Conservation (phyloP, 2,329 filamentous ascomycete genomes). For the Trichocomaceae sp. region DNA sequence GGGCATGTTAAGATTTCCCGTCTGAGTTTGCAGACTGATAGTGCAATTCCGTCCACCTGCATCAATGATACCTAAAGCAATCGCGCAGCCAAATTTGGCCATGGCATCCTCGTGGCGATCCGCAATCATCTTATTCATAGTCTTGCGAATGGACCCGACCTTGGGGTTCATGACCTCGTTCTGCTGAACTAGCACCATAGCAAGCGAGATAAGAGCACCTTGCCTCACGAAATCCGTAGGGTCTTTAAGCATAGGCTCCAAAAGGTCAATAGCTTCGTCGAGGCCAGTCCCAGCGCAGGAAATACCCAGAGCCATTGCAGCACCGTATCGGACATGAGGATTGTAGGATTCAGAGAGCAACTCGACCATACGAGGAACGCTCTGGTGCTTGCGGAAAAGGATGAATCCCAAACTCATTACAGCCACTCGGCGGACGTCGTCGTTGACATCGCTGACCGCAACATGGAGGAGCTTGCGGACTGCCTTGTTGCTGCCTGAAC, state of each 20-base stretch:
- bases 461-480: slow-evolving; percentile 92
- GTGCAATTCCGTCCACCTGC: slow-evolving; percentile 97
- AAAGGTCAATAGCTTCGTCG: slow-evolving; percentile 89
- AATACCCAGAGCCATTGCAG: slow-evolving; percentile 96
- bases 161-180: slow-evolving; percentile 99
- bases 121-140: slow-evolving; percentile 83
- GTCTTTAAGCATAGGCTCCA: slow-evolving; percentile 99
- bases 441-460: slow-evolving; percentile 95
- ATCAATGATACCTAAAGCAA: slow-evolving; percentile 95
- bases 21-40: slow-evolving; percentile 94
- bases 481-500: slow-evolving; percentile 96
- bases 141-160: slow-evolving; percentile 83
- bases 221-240: slow-evolving; percentile 97
- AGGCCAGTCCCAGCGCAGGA: slow-evolving; percentile 94
- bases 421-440: slow-evolving; percentile 90
- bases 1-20: slow-evolving; percentile 96
- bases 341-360: slow-evolving; percentile 98
- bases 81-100: slow-evolving; percentile 94
- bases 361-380: slow-evolving; percentile 97
- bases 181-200: slow-evolving; percentile 99
- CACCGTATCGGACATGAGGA: slow-evolving; percentile 94
- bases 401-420: slow-evolving; percentile 99
- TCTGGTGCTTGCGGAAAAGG: slow-evolving; percentile 93
- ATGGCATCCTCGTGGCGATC: slow-evolving; percentile 98
- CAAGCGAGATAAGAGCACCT: slow-evolving; percentile 83